Evolutionary conservation across 306 rosid species (phyloP).

Genomic region (Lablab purpureus): DNA sequence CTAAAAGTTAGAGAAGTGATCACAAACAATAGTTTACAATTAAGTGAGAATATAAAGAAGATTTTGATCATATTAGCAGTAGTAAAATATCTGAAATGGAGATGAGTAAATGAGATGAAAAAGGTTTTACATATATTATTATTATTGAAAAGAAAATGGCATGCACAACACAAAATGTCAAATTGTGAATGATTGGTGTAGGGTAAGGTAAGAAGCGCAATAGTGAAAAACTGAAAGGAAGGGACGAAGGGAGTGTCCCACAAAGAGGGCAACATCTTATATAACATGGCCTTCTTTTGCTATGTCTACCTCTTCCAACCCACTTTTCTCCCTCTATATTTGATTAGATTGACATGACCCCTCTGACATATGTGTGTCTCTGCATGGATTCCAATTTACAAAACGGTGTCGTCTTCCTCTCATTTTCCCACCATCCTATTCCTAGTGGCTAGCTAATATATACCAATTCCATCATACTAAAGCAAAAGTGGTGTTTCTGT

Average conservation of each 20-base stretch:
- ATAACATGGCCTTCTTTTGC: slow-evolving; percentile 43
- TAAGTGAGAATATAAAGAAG: too few species aligned
- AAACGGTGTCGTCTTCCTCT: slow-evolving; percentile 50
- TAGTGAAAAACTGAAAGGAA: slow-evolving; percentile 35
- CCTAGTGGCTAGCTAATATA: slow-evolving; percentile 25
- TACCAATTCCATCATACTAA: slow-evolving; percentile 19
- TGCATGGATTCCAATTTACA: slow-evolving; percentile 54
- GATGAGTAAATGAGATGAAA: too few species aligned
- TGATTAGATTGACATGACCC: slow-evolving; percentile 54
- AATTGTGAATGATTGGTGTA: slow-evolving; percentile 44
- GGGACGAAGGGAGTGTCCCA: slow-evolving; percentile 50
- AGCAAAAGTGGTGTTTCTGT: slow-evolving; percentile 31
- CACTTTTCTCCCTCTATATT: slow-evolving; percentile 36
- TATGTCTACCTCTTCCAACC: slow-evolving; percentile 35
- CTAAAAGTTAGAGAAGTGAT: too few species aligned
- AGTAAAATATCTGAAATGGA: too few species aligned
- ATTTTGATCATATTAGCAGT: too few species aligned
- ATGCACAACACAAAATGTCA: slow-evolving; percentile 23
- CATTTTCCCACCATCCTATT: not conserved
- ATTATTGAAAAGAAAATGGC: slow-evolving; percentile 3
- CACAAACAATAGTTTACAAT: too few species aligned
- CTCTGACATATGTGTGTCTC: slow-evolving; percentile 47
- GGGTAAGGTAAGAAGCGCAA: slow-evolving; percentile 45
- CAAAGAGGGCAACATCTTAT: slow-evolving; percentile 41
- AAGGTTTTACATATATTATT: too few species aligned